Base-by-base conservation (phyloP, 306 rosid species). In the Fragaria nilgerrensis region DNA sequence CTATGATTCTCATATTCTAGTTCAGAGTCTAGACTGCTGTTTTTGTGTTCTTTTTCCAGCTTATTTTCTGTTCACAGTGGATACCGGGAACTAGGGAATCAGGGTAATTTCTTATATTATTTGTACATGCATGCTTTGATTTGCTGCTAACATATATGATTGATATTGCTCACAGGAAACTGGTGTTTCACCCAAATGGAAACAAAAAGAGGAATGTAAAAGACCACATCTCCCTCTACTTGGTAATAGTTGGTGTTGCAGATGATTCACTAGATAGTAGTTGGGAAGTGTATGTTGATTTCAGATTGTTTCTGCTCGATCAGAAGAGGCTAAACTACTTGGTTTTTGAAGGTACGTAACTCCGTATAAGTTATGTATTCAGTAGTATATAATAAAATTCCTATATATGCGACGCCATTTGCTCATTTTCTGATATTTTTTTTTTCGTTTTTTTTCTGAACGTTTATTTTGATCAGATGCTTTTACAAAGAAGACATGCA, bases 181-280 rank as follows among this genome's bases (percentile, higher is more conserved):
- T 89, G 84, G 82, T 82, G 72, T 12, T 89, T 15, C 76, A 83
- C 64, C 90, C 93, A 70, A 78, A 1, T 78, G 93, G 90, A 58
- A 83, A 87, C 85, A 83, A 82, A 77, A 82, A 32, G 59, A 89
- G 41, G 80, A 87, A 82, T 81, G 86, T 78, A 44, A 68, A 41
- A 68, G 85, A 83, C 4, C 81, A 87, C 39, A 69, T 89, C 78
- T 86, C 92, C 59, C 69, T 89, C 55, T 83, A 86, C 74, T 79
- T 86, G 76, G 86, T 25, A 0, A 73, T 87, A 74, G 87, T 73
- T 10, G 88, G 71, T 72, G 49, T 84, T 17, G 43, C 43, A 39
- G 43, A 39, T 7, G 50, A 70, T 71, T 87, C 84, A 53, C 81
- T 79, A 14, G 58, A 52, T 52, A 76, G 77, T 61, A 81, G 84